phyloP scores from a whole-genome alignment of 2,329 filamentous ascomycete genomes.

The Malbranchea zuffiana region DNA sequence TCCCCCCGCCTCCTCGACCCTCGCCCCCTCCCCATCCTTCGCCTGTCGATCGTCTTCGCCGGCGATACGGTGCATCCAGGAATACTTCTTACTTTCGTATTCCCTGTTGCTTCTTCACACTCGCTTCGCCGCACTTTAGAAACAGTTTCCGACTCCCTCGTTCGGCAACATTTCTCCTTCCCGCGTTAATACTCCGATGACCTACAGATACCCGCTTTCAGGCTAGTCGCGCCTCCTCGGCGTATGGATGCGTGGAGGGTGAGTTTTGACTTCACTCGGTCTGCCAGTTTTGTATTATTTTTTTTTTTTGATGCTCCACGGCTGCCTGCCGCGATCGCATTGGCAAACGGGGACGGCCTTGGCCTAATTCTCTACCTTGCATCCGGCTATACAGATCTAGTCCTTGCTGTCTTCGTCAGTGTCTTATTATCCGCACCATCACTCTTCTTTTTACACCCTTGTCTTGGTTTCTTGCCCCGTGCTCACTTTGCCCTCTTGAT shows the following conservation, averaged over 20 bases:
- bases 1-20: background rate
- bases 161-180: background rate
- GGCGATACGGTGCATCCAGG: background rate
- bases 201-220: constrained; percentile 5
- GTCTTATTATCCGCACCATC: constrained; percentile 1
- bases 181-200: constrained; percentile 1
- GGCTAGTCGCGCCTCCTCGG: constrained; percentile 10
- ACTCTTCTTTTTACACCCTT: constrained; percentile 2
- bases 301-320: constrained; percentile 10
- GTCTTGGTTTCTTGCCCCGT: constrained; percentile 9
- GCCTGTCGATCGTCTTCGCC: constrained; percentile 1
- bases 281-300: background rate
- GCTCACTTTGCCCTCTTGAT: constrained; percentile 12
- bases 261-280: constrained; percentile 26
- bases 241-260: constrained; percentile 31
- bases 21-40: constrained; percentile 1
- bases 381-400: constrained; percentile 5
- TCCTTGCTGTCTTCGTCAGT: background rate
- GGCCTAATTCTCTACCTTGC: constrained; percentile 11
- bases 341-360: constrained; percentile 29
- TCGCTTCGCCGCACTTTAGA: background rate
- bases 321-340: constrained; percentile 22
- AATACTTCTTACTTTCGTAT: background rate
- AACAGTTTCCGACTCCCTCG: background rate
- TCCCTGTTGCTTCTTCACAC: background rate